phyloP scores from a whole-genome alignment of 2,329 filamentous ascomycete genomes.

The Gaeumannomyces sp. region DNA sequence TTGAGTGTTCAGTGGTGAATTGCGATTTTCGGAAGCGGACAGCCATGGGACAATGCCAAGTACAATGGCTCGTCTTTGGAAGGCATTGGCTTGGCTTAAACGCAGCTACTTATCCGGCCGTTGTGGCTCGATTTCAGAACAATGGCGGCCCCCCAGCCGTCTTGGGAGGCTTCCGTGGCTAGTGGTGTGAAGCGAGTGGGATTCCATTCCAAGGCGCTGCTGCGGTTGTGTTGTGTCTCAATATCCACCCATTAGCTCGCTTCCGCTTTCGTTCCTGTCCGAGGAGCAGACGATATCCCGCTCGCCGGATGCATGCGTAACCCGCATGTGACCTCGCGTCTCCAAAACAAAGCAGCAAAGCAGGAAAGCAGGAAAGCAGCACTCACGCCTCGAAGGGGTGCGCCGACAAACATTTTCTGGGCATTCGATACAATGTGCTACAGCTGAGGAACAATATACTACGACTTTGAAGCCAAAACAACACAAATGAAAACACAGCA shows the following conservation, averaged over 20 bases:
- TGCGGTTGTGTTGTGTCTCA: neutral
- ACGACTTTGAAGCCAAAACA: neutral
- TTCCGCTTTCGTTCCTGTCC: neutral
- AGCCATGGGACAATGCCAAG: neutral
- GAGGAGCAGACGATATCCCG: too few relatives aligned
- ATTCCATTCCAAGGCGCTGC: neutral
- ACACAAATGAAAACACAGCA: neutral
- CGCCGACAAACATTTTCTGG: neutral
- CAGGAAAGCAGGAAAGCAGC: too few relatives aligned
- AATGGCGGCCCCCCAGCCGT: neutral
- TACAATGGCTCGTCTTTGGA: too few relatives aligned
- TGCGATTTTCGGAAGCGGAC: neutral
- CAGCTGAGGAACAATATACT: neutral
- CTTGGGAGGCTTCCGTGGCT: neutral
- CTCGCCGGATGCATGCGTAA: too few relatives aligned
- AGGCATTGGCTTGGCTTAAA: neutral
- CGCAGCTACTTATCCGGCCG: neutral
- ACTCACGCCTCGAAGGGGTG: neutral
- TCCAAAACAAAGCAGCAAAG: neutral
- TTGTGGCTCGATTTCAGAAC: neutral
- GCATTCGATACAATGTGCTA: neutral
- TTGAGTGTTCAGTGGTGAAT: neutral
- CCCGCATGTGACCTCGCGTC: neutral
- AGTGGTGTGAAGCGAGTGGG: too few relatives aligned
- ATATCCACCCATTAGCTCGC: neutral